These are phyloP conservation scores for Sporothrix protearum DNA, from an alignment of 2,329 filamentous ascomycete species.

Conservation along the genomic window DNA sequence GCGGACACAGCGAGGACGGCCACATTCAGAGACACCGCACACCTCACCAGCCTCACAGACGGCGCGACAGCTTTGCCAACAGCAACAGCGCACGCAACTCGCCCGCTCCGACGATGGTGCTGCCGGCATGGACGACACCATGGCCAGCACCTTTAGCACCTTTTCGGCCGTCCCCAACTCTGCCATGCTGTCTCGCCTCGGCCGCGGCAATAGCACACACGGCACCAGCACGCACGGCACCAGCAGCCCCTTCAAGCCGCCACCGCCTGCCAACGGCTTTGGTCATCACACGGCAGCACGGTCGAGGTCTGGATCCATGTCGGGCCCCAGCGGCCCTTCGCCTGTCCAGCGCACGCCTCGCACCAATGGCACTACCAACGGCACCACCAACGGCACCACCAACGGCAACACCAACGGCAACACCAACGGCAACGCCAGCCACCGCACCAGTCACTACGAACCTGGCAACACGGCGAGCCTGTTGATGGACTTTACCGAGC, in stretches of 20 bases:
- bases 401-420: constrained; percentile 32
- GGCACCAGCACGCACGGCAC: constrained; percentile 48
- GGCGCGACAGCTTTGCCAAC: constrained; percentile 27
- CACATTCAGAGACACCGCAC: constrained; percentile 5
- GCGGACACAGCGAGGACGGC: constrained; percentile 3
- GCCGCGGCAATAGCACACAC: background rate
- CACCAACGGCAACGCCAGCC: constrained; percentile 32
- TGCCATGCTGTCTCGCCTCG: background rate
- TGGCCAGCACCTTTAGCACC: constrained; percentile 79
- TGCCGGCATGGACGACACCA: constrained; percentile 63
- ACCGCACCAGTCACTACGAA: constrained; percentile 45
- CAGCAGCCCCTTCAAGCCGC: constrained; percentile 59
- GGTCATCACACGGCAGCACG: constrained; percentile 28
- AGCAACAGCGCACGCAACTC: background rate
- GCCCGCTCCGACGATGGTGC: constrained; percentile 32
- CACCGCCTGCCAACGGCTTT: constrained; percentile 34
- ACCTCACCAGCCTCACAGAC: constrained; percentile 25
- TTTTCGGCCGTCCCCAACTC: constrained; percentile 84
- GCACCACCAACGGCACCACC: constrained; percentile 31
- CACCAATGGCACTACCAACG: constrained; percentile 28
- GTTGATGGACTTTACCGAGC: constrained; percentile 83
- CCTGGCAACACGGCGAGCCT: constrained; percentile 67
- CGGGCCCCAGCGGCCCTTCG: background rate
- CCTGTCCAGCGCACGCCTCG: constrained; percentile 11
- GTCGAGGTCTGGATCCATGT: constrained; percentile 4